Conservation (phyloP, 805 yeast species). For the Kuraishia piskuri region DNA sequence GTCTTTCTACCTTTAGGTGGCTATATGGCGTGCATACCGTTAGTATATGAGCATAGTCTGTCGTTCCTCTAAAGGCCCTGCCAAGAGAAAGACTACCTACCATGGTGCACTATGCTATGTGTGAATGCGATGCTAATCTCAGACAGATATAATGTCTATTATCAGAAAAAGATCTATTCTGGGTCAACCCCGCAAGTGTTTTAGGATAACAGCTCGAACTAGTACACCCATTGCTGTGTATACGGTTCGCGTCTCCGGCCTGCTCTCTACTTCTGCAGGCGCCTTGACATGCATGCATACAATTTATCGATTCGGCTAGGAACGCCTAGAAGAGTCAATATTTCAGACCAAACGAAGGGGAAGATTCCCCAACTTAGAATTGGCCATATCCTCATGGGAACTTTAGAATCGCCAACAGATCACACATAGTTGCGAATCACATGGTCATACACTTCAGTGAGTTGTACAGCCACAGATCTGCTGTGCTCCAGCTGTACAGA, state of each 20-base stretch:
- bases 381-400: neutral
- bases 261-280: neutral
- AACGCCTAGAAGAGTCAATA: too few relatives aligned
- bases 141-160: neutral
- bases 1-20: conserved; percentile 13
- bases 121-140: too few relatives aligned
- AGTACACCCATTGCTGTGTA: neutral
- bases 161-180: neutral
- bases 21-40: neutral
- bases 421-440: neutral
- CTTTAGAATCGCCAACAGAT: neutral
- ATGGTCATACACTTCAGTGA: conserved; percentile 9
- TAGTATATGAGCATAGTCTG: too few relatives aligned
- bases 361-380: too few relatives aligned
- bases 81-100: neutral
- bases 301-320: neutral
- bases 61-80: too few relatives aligned
- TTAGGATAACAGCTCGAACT: too few relatives aligned
- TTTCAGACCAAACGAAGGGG: too few relatives aligned
- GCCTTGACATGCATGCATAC: neutral
- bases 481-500: conserved; percentile 7
- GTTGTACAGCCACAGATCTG: conserved; percentile 7
- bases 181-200: neutral
- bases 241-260: neutral
- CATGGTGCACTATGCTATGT: neutral